A percentile compares a stretch with the other conserved stretches of the same genome.
Conservation (phyloP, 345 rosid genomes). For the Firmiana major region DNA sequence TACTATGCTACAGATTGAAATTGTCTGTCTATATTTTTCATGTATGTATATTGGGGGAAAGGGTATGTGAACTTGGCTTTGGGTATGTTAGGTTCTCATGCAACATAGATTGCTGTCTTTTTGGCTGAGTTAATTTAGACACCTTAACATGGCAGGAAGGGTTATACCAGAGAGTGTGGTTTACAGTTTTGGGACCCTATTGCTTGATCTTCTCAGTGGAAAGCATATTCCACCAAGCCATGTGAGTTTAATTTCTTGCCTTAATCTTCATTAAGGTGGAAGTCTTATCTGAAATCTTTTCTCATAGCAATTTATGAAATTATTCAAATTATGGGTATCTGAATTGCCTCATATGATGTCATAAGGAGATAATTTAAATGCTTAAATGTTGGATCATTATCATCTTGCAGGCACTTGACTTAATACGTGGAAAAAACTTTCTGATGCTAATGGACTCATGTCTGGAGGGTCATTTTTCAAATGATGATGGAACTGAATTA, state of each 20-base stretch:
- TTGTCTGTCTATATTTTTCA: not conserved
- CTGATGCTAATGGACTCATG: slow-evolving; percentile 82
- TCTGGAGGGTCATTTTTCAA: slow-evolving; percentile 76
- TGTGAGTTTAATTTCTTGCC: slow-evolving; percentile 39
- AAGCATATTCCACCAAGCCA: slow-evolving; percentile 93
- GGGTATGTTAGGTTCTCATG: not conserved
- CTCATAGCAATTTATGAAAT: not conserved
- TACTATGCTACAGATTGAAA: slow-evolving; percentile 10
- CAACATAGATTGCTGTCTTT: not conserved
- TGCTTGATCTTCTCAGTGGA: slow-evolving; percentile 91
- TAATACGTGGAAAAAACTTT: slow-evolving; percentile 75
- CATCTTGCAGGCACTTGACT: slow-evolving; percentile 71
- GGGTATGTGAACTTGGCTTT: not conserved
- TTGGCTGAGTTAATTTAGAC: not conserved
- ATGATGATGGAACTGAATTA: slow-evolving; percentile 84
- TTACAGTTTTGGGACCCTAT: slow-evolving; percentile 78
- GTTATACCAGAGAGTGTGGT: slow-evolving; percentile 81
- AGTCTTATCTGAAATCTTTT: not conserved
- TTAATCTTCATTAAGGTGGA: not conserved
- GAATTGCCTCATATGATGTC: not conserved
- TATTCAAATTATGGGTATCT: not conserved
- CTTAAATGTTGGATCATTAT: not conserved
- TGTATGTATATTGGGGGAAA: not conserved
- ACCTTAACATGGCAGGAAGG: slow-evolving; percentile 47
- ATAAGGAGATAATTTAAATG: not conserved